These are phyloP conservation scores for Biscogniauxia mediterranea DNA, from an alignment of 2,329 filamentous ascomycete genomes.

Conservation along the genomic window DNA sequence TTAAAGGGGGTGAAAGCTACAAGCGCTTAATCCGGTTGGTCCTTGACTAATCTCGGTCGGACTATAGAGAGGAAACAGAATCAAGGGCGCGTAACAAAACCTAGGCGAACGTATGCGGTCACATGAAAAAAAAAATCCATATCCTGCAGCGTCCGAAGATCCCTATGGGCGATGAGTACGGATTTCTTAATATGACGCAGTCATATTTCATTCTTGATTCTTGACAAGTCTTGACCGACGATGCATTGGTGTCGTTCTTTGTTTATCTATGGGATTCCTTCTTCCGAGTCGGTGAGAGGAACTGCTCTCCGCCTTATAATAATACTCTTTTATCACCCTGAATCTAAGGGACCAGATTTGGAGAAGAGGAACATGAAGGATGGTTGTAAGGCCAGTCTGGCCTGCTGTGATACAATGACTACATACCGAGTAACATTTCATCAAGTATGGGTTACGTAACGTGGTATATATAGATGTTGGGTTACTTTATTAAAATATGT, in stretches of 20 bases:
- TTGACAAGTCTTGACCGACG: not conserved
- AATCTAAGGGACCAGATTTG: not conserved
- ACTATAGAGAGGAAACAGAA: not conserved
- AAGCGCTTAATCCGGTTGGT: not conserved
- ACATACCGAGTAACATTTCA: too few relatives aligned
- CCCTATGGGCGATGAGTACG: not conserved
- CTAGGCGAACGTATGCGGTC: too few relatives aligned
- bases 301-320: not conserved
- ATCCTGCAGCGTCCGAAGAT: not conserved
- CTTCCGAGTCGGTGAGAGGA: not conserved
- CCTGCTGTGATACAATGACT: too few relatives aligned
- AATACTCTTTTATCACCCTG: not conserved
- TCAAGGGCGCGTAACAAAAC: not conserved
- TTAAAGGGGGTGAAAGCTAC: not conserved
- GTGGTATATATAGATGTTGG: too few relatives aligned
- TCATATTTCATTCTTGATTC: not conserved
- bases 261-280: not conserved
- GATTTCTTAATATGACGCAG: not conserved
- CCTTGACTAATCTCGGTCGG: not conserved
- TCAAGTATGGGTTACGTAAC: too few relatives aligned
- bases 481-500: too few relatives aligned
- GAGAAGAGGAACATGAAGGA: not conserved
- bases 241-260: not conserved
- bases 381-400: not conserved
- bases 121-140: not conserved